Percentiles rank a stretch among this genome's conserved stretches.
phyloP scores from a whole-genome alignment of 2,329 filamentous ascomycete species.

The Cladosporium phlei region DNA sequence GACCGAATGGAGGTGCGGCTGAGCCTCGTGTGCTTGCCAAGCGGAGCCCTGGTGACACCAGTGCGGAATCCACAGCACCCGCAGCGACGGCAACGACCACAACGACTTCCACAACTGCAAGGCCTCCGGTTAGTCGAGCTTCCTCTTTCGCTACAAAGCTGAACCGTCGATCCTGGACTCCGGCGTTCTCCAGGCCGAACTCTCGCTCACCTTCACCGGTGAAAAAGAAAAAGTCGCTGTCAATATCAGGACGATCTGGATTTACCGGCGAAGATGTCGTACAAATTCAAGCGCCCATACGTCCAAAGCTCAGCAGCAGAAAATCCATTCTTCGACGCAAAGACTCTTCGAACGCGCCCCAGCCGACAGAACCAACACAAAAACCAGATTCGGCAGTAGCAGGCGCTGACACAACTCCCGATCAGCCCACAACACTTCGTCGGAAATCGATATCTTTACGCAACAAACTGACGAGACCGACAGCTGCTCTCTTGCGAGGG shows the following conservation, averaged over 20 bases:
- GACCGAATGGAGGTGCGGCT: background rate
- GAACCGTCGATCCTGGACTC: slow-evolving; percentile 28
- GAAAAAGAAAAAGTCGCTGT: slow-evolving; percentile 17
- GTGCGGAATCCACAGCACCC: background rate
- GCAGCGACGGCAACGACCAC: too few species aligned
- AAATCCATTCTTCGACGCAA: slow-evolving; percentile 18
- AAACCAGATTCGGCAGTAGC: background rate
- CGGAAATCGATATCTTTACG: slow-evolving; percentile 11
- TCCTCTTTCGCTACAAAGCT: slow-evolving; percentile 11
- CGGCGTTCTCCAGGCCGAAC: slow-evolving; percentile 22
- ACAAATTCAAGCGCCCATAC: background rate
- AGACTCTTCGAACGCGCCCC: slow-evolving; percentile 15
- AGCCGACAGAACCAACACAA: background rate
- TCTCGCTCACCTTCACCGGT: slow-evolving; percentile 32
- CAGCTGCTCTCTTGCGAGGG: slow-evolving; percentile 8
- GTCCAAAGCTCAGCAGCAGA: slow-evolving; percentile 4
- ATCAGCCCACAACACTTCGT: slow-evolving; percentile 5
- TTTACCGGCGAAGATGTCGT: slow-evolving; percentile 7
- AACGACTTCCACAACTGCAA: background rate
- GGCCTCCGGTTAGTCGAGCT: slow-evolving; percentile 4
- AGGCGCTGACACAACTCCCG: background rate
- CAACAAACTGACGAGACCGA: slow-evolving; percentile 9
- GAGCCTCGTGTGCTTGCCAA: background rate
- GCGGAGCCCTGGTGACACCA: background rate
- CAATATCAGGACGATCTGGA: background rate